These are phyloP conservation scores for Priceomyces melissophilus DNA, from an alignment of 805 yeast species.

Conservation along the genomic window DNA sequence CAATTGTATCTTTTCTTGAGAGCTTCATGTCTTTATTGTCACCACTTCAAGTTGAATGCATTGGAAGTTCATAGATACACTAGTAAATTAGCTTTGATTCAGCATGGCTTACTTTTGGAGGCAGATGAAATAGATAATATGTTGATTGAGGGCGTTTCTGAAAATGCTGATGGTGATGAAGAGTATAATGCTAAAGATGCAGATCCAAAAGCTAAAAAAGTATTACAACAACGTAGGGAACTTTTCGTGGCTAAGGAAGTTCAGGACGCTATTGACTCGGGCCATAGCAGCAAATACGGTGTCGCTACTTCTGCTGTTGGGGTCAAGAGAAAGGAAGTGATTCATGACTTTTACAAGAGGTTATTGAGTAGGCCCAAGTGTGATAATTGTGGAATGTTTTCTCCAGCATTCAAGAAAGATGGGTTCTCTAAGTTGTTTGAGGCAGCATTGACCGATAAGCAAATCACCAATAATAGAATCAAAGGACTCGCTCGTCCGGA, in stretches of 20 bases:
- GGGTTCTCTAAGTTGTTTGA: slow-evolving; percentile 93
- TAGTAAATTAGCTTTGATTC: slow-evolving; percentile 77
- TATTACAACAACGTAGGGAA: slow-evolving; percentile 58
- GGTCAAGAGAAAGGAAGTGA: slow-evolving; percentile 76
- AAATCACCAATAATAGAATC: slow-evolving; percentile 73
- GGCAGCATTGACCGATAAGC: slow-evolving; percentile 78
- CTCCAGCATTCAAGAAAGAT: slow-evolving; percentile 92
- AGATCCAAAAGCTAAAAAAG: slow-evolving; percentile 39
- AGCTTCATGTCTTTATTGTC: slow-evolving; percentile 86
- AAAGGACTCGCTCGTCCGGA: slow-evolving; percentile 75
- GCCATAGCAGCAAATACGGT: slow-evolving; percentile 65
- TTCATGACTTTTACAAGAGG: slow-evolving; percentile 73
- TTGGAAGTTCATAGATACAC: slow-evolving; percentile 71
- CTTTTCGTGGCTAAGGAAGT: slow-evolving; percentile 70
- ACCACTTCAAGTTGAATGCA: slow-evolving; percentile 68
- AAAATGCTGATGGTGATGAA: slow-evolving; percentile 45
- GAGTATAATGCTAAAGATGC: slow-evolving; percentile 38
- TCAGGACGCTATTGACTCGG: slow-evolving; percentile 69
- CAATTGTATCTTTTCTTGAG: slow-evolving; percentile 85
- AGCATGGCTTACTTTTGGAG: slow-evolving; percentile 84
- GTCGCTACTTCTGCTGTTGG: slow-evolving; percentile 77
- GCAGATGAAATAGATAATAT: slow-evolving; percentile 69
- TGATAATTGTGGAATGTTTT: slow-evolving; percentile 93
- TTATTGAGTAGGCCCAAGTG: slow-evolving; percentile 79
- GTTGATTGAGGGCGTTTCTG: slow-evolving; percentile 33